phyloP scores from a whole-genome alignment of 176 grass and related monocot genomes.

The Alopecurus myosuroides region DNA sequence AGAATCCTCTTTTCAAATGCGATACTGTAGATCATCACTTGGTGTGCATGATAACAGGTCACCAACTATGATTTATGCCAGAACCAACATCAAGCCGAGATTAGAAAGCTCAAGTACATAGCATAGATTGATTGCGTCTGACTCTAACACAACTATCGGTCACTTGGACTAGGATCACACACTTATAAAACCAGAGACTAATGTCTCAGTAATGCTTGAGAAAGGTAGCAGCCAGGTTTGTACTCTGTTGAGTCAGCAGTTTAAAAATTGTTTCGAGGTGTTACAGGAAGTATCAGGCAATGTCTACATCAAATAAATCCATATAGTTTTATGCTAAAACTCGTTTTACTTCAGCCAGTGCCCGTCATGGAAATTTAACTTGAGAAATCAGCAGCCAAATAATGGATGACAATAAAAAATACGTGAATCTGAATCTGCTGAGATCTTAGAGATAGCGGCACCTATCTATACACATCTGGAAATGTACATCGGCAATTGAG shows the following conservation, averaged over 20 bases:
- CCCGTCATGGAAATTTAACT: slow-evolving; percentile 1
- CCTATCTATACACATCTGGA: not conserved
- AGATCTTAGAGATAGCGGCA: slow-evolving; percentile 29
- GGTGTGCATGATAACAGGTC: too few species aligned
- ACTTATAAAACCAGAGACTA: too few species aligned
- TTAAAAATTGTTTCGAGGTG: slow-evolving; percentile 9
- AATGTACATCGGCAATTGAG: slow-evolving; percentile 31
- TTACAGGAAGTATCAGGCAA: too few species aligned
- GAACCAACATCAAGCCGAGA: too few species aligned
- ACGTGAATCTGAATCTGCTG: not conserved
- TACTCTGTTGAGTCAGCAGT: too few species aligned
- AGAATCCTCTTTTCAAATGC: too few species aligned
- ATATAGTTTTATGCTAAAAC: slow-evolving; percentile 23
- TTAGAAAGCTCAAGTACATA: slow-evolving; percentile 29
- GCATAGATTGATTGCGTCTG: slow-evolving; percentile 22
- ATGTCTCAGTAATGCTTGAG: too few species aligned
- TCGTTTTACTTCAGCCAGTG: slow-evolving; percentile 18
- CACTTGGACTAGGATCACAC: slow-evolving; percentile 43
- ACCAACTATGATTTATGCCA: too few species aligned
- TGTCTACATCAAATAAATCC: slow-evolving; percentile 19
- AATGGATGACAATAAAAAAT: slow-evolving; percentile 19
- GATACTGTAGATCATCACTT: too few species aligned
- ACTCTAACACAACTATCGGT: slow-evolving; percentile 32
- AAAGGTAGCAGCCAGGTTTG: too few species aligned
- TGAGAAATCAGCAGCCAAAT: too few species aligned